These are phyloP conservation scores for Neckera pumila DNA, from an alignment of 225 moss, liverwort and hornwort species.

Conservation along the genomic window DNA sequence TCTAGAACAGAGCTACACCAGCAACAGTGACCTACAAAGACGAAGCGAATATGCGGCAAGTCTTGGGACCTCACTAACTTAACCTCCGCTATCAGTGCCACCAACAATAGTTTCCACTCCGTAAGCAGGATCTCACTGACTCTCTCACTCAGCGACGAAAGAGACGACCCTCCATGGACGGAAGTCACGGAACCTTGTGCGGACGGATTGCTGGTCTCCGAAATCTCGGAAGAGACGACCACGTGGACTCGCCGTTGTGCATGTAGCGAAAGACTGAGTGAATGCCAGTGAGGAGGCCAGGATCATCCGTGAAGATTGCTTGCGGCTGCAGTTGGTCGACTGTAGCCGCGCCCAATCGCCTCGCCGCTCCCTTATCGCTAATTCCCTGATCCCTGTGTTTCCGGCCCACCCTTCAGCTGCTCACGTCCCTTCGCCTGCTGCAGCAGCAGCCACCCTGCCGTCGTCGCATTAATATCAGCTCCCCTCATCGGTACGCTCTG, in stretches of 20 bases:
- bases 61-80: not conserved
- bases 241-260: not conserved
- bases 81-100: not conserved
- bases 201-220: not conserved
- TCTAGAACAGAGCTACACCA: not conserved
- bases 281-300: not conserved
- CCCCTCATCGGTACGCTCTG: not conserved
- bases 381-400: not conserved
- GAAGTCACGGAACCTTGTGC: not conserved
- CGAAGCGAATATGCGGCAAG: not conserved
- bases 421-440: not conserved
- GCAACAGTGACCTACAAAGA: not conserved
- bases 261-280: not conserved
- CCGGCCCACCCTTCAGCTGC: not conserved
- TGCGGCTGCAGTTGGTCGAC: constrained; percentile 9
- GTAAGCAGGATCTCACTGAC: not conserved
- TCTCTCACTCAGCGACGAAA: not conserved
- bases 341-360: not conserved
- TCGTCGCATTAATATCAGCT: not conserved
- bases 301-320: not conserved
- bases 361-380: constrained; percentile 10
- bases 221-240: not conserved
- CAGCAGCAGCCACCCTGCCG: not conserved
- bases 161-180: not conserved
- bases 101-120: not conserved